A percentile compares a stretch with the other conserved stretches of the same genome.
Conservation (phyloP, 805 yeast genomes). For the Henningerozyma blattae region DNA sequence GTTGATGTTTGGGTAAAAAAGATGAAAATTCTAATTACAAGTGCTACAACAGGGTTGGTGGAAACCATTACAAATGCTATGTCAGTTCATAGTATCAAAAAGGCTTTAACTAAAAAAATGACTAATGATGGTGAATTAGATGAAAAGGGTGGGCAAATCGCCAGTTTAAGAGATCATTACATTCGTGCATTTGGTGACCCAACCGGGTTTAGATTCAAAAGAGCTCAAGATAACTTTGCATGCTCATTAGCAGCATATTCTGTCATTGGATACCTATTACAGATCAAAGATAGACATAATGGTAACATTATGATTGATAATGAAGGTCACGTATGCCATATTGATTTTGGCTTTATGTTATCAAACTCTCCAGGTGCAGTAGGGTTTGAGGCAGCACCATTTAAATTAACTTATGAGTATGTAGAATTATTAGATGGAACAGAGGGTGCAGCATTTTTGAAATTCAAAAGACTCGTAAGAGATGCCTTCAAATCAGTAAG, state of each 20-base stretch:
- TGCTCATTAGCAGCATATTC: slow-evolving; percentile 86
- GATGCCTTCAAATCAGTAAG: slow-evolving; percentile 66
- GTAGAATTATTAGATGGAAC: slow-evolving; percentile 79
- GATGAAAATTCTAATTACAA: slow-evolving; percentile 86
- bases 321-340: slow-evolving; percentile 90
- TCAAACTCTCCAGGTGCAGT: slow-evolving; percentile 96
- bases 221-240: slow-evolving; percentile 80
- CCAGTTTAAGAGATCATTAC: slow-evolving; percentile 72
- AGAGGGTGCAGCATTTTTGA: slow-evolving; percentile 45
- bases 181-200: slow-evolving; percentile 59
- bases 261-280: slow-evolving; percentile 76
- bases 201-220: slow-evolving; percentile 39
- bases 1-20: slow-evolving; percentile 83
- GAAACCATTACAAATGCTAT: slow-evolving; percentile 94
- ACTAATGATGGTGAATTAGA: slow-evolving; percentile 49
- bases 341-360: slow-evolving; percentile 87
- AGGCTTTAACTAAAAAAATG: slow-evolving; percentile 72
- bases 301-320: slow-evolving; percentile 96
- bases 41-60: slow-evolving; percentile 82
- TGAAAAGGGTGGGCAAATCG: slow-evolving; percentile 47
- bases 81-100: slow-evolving; percentile 88
- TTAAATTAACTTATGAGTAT: slow-evolving; percentile 82
- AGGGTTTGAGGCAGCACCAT: slow-evolving; percentile 96
- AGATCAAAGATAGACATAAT: slow-evolving; percentile 92
- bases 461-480: slow-evolving; percentile 53